phyloP scores from a whole-genome alignment of 148 eudicot genomes.

The Rhododendron ferrugineum region DNA sequence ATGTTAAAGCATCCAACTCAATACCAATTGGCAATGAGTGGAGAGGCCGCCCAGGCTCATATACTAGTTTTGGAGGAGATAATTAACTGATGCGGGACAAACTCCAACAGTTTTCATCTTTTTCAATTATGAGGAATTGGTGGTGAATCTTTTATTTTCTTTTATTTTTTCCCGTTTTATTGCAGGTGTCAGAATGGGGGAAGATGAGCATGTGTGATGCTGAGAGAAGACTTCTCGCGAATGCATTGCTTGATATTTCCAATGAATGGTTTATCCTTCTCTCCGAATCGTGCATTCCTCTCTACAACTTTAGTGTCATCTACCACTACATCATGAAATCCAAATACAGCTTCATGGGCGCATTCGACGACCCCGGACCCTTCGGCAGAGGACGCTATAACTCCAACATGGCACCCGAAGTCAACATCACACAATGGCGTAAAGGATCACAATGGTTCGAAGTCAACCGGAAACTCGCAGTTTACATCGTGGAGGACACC shows the following conservation, averaged over 20 bases:
- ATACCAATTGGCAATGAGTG: too few species aligned
- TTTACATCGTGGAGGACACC: conserved; percentile 11
- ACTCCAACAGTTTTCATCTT: background rate
- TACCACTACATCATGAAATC: conserved; percentile 15
- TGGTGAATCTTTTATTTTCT: background rate
- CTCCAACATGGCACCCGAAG: conserved; percentile 12
- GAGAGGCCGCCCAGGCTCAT: too few species aligned
- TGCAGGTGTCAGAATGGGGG: conserved; percentile 25
- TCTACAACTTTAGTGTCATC: conserved; percentile 14
- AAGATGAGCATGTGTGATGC: conserved; percentile 25
- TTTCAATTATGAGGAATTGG: background rate
- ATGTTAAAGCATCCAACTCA: too few species aligned
- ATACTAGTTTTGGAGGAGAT: too few species aligned
- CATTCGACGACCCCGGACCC: conserved; percentile 20
- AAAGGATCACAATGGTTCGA: conserved; percentile 23
- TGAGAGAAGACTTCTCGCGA: conserved; percentile 19
- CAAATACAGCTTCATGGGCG: conserved; percentile 15
- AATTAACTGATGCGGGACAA: too few species aligned
- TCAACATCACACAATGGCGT: conserved; percentile 16
- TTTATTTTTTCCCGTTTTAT: background rate
- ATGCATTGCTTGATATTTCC: conserved; percentile 17
- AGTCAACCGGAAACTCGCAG: conserved; percentile 12
- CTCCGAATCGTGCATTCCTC: conserved; percentile 22
- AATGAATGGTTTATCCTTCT: conserved; percentile 18
- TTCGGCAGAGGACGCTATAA: conserved; percentile 18